Conservation (phyloP, 2,329 filamentous ascomycete genomes). For the Fusarium sp. region DNA sequence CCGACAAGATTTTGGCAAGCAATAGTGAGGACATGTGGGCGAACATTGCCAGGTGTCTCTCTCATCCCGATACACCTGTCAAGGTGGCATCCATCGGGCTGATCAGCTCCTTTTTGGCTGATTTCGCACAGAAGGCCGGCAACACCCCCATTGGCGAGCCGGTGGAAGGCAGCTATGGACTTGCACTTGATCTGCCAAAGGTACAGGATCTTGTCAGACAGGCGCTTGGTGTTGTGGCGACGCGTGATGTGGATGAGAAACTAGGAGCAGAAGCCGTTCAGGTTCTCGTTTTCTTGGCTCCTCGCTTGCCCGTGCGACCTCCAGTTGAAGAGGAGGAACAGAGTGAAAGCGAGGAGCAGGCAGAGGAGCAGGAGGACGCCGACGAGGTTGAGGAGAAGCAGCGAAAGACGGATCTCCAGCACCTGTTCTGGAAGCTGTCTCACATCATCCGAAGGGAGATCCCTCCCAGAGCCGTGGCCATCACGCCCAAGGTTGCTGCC, state of each 20-base stretch:
- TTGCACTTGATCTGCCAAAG: conserved; percentile 72
- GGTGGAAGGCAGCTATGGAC: conserved; percentile 75
- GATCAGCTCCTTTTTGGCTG: conserved; percentile 80
- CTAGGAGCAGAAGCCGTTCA: conserved; percentile 83
- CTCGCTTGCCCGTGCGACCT: conserved; percentile 55
- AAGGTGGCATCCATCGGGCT: conserved; percentile 82
- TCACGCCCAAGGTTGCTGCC: conserved; percentile 79
- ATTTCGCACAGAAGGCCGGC: conserved; percentile 74
- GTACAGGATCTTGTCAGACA: conserved; percentile 69
- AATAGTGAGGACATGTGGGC: conserved; percentile 76
- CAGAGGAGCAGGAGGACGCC: conserved; percentile 58
- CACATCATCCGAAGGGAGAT: conserved; percentile 82
- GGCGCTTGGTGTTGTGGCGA: conserved; percentile 66
- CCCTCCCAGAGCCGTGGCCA: conserved; percentile 68
- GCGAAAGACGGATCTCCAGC: conserved; percentile 65
- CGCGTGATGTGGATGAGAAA: conserved; percentile 73
- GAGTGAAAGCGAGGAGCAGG: conserved; percentile 52
- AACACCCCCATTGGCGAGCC: conserved; percentile 63
- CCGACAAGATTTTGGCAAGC: conserved; percentile 69
- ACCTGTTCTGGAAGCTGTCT: conserved; percentile 82
- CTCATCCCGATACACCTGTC: conserved; percentile 77
- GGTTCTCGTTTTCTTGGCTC: conserved; percentile 84
- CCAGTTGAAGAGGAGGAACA: conserved; percentile 53
- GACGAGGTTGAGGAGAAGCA: conserved; percentile 56
- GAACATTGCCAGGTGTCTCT: conserved; percentile 73